Evolutionary conservation across 768 basidiomycete species (phyloP), one percentile per base, ranked within the genome.

Genomic region (Lentinula boryana): DNA sequence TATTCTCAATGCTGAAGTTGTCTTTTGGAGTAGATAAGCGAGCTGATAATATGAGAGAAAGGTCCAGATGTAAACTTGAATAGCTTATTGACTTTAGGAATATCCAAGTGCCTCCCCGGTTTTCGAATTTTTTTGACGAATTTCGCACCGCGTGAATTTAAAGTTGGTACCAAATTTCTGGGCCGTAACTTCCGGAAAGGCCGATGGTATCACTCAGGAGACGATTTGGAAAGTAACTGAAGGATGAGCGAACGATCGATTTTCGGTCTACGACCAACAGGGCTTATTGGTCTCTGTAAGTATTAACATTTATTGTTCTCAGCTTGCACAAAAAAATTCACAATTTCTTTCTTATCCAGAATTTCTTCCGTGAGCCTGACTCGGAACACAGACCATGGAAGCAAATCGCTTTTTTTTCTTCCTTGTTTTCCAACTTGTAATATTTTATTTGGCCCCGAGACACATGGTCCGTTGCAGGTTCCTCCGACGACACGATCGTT

Each of bases 91-190:
- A 27, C 27, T 27, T 2, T 27, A 27, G 3, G 27, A 27, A 27
- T 27, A 27, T 27, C 0, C 27, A 27, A 27, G 13, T 43, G 6
- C 41, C n/a, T 43, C 41, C 4, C 41, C n/a, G 66, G 60, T 60
- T 69, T 66, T 31, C n/a, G 4, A 9, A n/a, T n/a, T 27, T 27
- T 27, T 27, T 27, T 27, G 2, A 48, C 46, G 21, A 48, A 18
- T 48, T 48, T 38, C 36, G 13, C 46, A 7, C 21, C 46, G 12
- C 46, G 41, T 15, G n/a, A 48, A 15, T 43, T 48, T 48, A 44
- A 44, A 44, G 43, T 44, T 44, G 43, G 21, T 48, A 48, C 46
- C 46, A 27, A 48, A 23, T 48, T 21, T 48, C 10, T 48, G 46
- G 46, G 46, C 46, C 46, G 46, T 48, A 48, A 48, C 21, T 48